A percentile compares a stretch with the other conserved stretches of the same genome.
Conservation (phyloP, 2,329 filamentous ascomycete genomes). For the Cladosporium cucumerinum region DNA sequence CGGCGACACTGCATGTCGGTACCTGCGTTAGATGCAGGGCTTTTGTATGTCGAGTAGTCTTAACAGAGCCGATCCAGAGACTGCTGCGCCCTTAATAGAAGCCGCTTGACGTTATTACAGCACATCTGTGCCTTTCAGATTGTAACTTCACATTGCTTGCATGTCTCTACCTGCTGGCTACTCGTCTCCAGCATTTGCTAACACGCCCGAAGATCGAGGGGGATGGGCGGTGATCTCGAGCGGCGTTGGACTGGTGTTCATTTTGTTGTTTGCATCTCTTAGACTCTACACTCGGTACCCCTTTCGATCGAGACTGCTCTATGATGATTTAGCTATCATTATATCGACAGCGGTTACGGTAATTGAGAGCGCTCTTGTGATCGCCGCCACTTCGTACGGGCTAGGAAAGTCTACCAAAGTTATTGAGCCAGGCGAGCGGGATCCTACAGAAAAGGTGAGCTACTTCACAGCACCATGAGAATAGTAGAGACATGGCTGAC, state of each 20-base stretch:
- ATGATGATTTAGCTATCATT: neutral
- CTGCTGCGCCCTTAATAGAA: neutral
- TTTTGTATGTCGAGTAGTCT: neutral
- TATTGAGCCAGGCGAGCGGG: neutral
- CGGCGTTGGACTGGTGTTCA: conserved; percentile 5
- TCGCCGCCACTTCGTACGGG: conserved; percentile 7
- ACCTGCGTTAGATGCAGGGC: neutral
- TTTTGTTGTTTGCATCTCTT: conserved; percentile 3
- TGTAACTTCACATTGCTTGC: neutral
- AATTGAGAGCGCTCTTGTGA: neutral
- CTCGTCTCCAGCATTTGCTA: conserved; percentile 1
- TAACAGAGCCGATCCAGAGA: neutral
- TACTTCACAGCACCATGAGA: neutral
- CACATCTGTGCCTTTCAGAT: neutral
- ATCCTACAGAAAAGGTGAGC: conserved; percentile 9
- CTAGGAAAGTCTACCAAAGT: conserved; percentile 1
- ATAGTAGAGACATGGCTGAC: neutral
- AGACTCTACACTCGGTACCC: conserved; percentile 12
- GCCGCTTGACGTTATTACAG: neutral
- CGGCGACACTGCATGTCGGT: neutral
- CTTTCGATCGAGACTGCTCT: neutral
- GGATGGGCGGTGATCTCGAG: conserved; percentile 3
- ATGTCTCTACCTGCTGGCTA: conserved; percentile 11
- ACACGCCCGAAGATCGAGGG: conserved; percentile 1
- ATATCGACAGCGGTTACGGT: neutral